Percentiles rank a stretch among this genome's conserved stretches.
phyloP scores from a whole-genome alignment of 2,329 filamentous ascomycete genomes.

The Penicillium thymicola region DNA sequence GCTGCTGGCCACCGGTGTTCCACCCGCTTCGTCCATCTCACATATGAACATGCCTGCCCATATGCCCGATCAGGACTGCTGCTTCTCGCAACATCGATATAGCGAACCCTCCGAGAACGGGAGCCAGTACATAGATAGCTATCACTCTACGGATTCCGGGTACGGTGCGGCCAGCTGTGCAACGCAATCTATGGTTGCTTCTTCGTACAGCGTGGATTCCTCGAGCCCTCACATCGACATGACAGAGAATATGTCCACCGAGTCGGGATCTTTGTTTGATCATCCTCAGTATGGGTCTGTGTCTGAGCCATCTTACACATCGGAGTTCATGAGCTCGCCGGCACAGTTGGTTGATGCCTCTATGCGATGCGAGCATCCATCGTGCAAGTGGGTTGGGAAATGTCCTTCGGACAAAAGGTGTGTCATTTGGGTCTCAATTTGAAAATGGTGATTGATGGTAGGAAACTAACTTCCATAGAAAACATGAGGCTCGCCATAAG shows the following conservation, averaged over 20 bases:
- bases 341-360: slow-evolving; percentile 50
- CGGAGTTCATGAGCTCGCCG: slow-evolving; percentile 44
- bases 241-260: slow-evolving; percentile 22
- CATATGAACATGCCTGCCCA: slow-evolving; percentile 19
- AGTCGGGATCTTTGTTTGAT: slow-evolving; percentile 19
- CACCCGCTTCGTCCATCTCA: slow-evolving; percentile 16
- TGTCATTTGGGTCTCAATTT: not conserved
- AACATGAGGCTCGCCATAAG: slow-evolving; percentile 68
- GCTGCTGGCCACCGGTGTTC: slow-evolving; percentile 30
- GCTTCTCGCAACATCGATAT: slow-evolving; percentile 26
- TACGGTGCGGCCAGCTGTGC: slow-evolving; percentile 34
- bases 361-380: slow-evolving; percentile 31
- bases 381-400: slow-evolving; percentile 37
- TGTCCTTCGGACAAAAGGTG: slow-evolving; percentile 43
- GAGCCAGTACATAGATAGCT: slow-evolving; percentile 31
- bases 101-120: slow-evolving; percentile 32
- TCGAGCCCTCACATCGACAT: slow-evolving; percentile 27
- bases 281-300: slow-evolving; percentile 10
- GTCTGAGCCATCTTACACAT: slow-evolving; percentile 7
- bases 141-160: slow-evolving; percentile 34
- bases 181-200: slow-evolving; percentile 29
- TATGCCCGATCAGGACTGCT: slow-evolving; percentile 21
- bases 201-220: slow-evolving; percentile 29
- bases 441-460: not conserved
- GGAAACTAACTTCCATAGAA: slow-evolving; percentile 51